Percentiles rank a stretch among this genome's conserved stretches.
Conservation (phyloP, 2,329 filamentous ascomycete genomes). For the Colletotrichum somersetense region DNA sequence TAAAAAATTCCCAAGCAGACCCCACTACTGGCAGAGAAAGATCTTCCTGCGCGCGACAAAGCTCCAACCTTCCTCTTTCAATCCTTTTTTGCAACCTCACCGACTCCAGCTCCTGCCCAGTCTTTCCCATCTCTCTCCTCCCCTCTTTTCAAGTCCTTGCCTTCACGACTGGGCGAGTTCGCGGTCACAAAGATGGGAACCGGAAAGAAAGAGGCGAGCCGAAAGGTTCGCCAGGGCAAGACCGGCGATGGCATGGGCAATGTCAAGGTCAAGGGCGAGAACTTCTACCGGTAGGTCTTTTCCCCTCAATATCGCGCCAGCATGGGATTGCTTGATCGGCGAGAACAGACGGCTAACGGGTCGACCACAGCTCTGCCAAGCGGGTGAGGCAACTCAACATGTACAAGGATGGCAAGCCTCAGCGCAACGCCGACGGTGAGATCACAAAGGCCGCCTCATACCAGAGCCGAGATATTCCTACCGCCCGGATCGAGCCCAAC, state of each 20-base stretch:
- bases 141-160: conserved; percentile 41
- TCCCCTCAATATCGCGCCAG: not conserved
- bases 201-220: conserved; percentile 89
- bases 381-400: conserved; percentile 91
- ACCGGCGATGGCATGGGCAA: conserved; percentile 89
- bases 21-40: conserved; percentile 36
- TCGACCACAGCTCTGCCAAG: conserved; percentile 72
- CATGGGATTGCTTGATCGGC: not conserved
- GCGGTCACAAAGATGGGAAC: conserved; percentile 75
- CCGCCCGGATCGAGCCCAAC: conserved; percentile 92
- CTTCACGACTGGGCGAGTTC: conserved; percentile 42
- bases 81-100: conserved; percentile 32
- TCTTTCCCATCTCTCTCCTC: conserved; percentile 2
- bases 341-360: not conserved
- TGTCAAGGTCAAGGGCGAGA: conserved; percentile 95
- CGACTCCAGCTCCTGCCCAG: conserved; percentile 38
- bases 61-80: conserved; percentile 42
- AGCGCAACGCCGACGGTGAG: conserved; percentile 85
- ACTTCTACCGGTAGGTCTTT: conserved; percentile 86
- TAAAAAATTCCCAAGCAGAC: conserved; percentile 40
- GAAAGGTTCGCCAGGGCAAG: conserved; percentile 88
- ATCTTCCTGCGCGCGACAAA: conserved; percentile 25
- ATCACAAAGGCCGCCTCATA: conserved; percentile 87
- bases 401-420: conserved; percentile 87
- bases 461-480: conserved; percentile 85